A percentile compares a stretch with the other conserved stretches of the same genome.
phyloP scores from a whole-genome alignment of 1,284 basidiomycete species.

The Ustilago lituana region DNA sequence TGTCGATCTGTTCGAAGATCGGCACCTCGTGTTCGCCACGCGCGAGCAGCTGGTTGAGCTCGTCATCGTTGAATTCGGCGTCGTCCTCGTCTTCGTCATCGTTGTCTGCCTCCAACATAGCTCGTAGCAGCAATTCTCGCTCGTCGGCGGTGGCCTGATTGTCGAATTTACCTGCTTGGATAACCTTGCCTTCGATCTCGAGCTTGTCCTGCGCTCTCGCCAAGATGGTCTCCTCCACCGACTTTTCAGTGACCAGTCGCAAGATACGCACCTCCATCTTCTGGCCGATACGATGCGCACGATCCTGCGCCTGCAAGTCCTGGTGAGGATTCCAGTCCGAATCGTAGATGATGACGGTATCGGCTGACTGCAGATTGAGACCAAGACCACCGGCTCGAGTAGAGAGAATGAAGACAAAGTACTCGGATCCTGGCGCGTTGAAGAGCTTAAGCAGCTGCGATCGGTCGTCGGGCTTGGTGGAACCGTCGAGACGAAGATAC shows the following conservation, averaged over 20 bases:
- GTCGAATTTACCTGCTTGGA: conserved; percentile 91
- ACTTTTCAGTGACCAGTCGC: conserved; percentile 96
- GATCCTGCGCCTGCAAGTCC: conserved; percentile 83
- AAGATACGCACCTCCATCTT: conserved; percentile 97
- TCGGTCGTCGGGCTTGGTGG: conserved; percentile 97
- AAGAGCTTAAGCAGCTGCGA: conserved; percentile 87
- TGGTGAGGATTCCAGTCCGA: conserved; percentile 67
- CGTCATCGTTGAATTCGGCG: conserved; percentile 95
- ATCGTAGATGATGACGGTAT: conserved; percentile 96
- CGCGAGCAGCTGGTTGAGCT: conserved; percentile 92
- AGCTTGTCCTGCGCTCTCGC: conserved; percentile 94
- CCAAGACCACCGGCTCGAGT: conserved; percentile 97
- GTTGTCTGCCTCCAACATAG: conserved; percentile 69
- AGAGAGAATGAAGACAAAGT: conserved; percentile 84
- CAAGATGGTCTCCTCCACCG: conserved; percentile 97
- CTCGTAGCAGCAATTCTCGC: conserved; percentile 90
- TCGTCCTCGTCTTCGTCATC: conserved; percentile 70
- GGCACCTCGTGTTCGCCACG: conserved; percentile 82
- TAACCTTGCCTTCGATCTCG: conserved; percentile 97
- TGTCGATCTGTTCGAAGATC: conserved; percentile 86
- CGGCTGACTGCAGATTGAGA: conserved; percentile 96
- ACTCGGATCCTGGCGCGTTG: conserved; percentile 89
- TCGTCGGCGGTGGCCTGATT: conserved; percentile 98
- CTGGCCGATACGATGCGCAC: conserved; percentile 99
- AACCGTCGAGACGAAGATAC: conserved; percentile 94